Base-by-base conservation (phyloP, 768 basidiomycete genomes). In the Suillus paluster region DNA sequence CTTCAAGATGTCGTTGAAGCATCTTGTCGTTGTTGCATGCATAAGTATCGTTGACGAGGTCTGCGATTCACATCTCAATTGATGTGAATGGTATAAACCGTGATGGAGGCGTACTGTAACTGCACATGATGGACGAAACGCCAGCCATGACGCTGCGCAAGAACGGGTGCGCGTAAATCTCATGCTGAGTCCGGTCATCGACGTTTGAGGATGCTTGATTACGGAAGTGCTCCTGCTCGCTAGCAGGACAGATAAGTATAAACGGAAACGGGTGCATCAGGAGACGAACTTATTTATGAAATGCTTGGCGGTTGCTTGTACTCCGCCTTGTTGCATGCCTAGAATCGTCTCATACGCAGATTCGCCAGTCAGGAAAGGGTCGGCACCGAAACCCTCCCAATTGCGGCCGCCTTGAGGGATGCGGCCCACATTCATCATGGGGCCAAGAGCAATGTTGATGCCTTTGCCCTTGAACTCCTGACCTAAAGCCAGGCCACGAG, bases 341-440 rank as follows among this genome's bases (percentile, higher is more conserved):
- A 89, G 74, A 53, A 94, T 85, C 0, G 92, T 94, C 73, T 92
- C 89, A 61, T 87, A 90, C 5, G 88, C 84, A 1, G 81, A 79
- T 69, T 90, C 90, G 10, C 94, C 92, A 19, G 85, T 71, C 21
- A 95, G 75, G 76, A 86, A 96, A 0, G 94, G 93, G 72, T 95
- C 94, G 7, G 83, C 91, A 34, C 92, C 92, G 62, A 92, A 93
- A 25, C 92, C 91, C 79, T 95, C 94, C 91, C 92, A 95, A 72
- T 94, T 92, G 33, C 94, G 79, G 10, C 93, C 94, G 3, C 88
- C 90, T 64, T 83, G 79, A 1, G 88, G 86, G 17, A 86, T 75
- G 17, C 89, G 83, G 3, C 87, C 89, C 77, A 94, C 83, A 69
- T 93, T 92, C 86, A 91, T 93, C 87, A 90, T 90, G 0, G 91